These are phyloP conservation scores for Phragmites australis DNA, from an alignment of 176 grass and related monocot genomes.

Conservation along the genomic window DNA sequence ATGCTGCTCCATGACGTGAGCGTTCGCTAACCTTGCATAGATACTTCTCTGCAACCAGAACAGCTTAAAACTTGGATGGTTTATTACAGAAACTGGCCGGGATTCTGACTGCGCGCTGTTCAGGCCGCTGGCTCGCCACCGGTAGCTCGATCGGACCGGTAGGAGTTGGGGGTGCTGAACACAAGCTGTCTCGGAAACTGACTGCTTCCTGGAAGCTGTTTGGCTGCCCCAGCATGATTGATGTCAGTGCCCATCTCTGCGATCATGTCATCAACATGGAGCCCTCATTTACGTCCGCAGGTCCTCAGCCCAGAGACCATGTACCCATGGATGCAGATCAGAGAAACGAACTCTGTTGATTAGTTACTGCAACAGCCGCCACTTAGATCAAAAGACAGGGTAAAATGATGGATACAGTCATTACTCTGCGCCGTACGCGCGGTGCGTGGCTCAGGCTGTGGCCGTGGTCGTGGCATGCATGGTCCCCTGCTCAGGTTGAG, in stretches of 20 bases:
- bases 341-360: not conserved
- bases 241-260: constrained; percentile 10
- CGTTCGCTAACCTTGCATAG: not conserved
- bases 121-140: too few relatives aligned
- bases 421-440: constrained; percentile 1
- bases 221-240: not conserved
- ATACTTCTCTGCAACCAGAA: not conserved
- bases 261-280: not conserved
- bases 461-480: not conserved
- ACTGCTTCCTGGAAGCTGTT: constrained; percentile 26
- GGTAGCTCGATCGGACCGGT: not conserved
- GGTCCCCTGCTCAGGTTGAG: constrained; percentile 7
- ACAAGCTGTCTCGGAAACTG: constrained; percentile 8
- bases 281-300: not conserved
- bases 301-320: not conserved
- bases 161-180: not conserved
- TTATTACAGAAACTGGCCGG: not conserved
- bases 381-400: not conserved
- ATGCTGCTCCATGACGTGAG: constrained; percentile 19
- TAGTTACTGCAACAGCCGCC: not conserved
- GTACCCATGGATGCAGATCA: not conserved
- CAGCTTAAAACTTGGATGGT: not conserved
- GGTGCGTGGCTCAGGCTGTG: not conserved
- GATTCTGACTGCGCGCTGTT: not conserved
- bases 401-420: not conserved